These are phyloP conservation scores for Suhomyces anneliseae DNA, from an alignment of 1,139 yeast genomes.

Conservation along the genomic window DNA sequence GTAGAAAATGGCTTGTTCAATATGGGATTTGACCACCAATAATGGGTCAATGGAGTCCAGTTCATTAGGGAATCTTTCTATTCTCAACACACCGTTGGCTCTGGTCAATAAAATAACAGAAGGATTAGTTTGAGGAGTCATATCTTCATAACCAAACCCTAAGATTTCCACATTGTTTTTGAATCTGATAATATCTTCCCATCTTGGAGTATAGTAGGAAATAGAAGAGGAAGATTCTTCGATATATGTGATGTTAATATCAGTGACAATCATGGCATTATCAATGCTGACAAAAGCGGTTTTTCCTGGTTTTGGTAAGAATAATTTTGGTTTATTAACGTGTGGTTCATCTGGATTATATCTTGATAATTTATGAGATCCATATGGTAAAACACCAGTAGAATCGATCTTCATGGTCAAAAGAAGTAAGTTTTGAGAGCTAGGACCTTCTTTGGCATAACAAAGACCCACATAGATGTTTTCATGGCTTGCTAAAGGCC, in stretches of 20 bases:
- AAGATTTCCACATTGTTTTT: conserved; percentile 53
- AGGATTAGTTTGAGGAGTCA: conserved; percentile 31
- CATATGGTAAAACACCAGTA: conserved; percentile 55
- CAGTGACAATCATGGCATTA: conserved; percentile 64
- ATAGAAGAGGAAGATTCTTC: conserved; percentile 23
- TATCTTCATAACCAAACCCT: conserved; percentile 60
- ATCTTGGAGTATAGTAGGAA: conserved; percentile 54
- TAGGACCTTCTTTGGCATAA: conserved; percentile 24
- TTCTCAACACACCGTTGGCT: conserved; percentile 61
- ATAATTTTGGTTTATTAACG: conserved; percentile 46
- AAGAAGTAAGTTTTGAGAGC: conserved; percentile 35
- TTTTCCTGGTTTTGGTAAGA: conserved; percentile 58
- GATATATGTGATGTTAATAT: conserved; percentile 48
- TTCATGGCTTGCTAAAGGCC: conserved; percentile 35
- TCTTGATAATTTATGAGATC: conserved; percentile 52
- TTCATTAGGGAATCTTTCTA: conserved; percentile 45
- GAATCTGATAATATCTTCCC: conserved; percentile 77
- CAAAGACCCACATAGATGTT: conserved; percentile 52
- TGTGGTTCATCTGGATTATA: conserved; percentile 31
- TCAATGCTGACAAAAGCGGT: conserved; percentile 67
- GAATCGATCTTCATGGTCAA: conserved; percentile 57
- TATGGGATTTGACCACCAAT: conserved; percentile 60
- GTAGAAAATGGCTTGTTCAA: conserved; percentile 79
- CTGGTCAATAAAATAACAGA: conserved; percentile 53
- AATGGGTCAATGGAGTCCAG: conserved; percentile 26